Percentiles rank a stretch among this genome's conserved stretches.
phyloP scores from a whole-genome alignment of 768 basidiomycete species.

The Kondoa subrosea region DNA sequence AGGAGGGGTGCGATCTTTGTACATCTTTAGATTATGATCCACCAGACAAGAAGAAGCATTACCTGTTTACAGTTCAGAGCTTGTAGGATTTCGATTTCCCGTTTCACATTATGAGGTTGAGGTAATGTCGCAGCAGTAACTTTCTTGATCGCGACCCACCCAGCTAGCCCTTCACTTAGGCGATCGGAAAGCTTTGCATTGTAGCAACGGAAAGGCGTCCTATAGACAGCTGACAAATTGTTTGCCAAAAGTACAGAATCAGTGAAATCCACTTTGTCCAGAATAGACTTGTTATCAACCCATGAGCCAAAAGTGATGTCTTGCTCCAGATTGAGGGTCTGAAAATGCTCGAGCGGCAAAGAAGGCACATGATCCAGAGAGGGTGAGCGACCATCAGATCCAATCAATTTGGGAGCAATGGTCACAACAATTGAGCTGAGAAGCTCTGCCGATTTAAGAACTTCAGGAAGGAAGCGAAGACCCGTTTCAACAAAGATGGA shows the following conservation, averaged over 20 bases:
- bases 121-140: not conserved
- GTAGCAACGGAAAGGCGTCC: not conserved
- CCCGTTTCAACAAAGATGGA: not conserved
- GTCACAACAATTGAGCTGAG: not conserved
- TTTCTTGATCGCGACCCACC: not conserved
- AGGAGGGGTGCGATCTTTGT: not conserved
- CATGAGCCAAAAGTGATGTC: not conserved
- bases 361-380: not conserved
- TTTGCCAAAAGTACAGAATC: not conserved
- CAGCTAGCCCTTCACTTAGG: not conserved
- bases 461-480: not conserved
- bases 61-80: not conserved
- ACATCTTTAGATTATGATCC: not conserved
- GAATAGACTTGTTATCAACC: not conserved
- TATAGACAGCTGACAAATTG: not conserved
- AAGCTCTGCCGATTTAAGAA: not conserved
- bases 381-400: not conserved
- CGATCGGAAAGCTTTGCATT: not conserved
- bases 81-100: not conserved
- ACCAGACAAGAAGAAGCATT: too few species aligned
- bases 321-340: not conserved
- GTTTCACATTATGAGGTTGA: not conserved
- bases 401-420: not conserved
- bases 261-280: not conserved
- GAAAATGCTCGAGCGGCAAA: not conserved